phyloP scores from a whole-genome alignment of 2,329 filamentous ascomycete species.

The Trichoderma sp. region DNA sequence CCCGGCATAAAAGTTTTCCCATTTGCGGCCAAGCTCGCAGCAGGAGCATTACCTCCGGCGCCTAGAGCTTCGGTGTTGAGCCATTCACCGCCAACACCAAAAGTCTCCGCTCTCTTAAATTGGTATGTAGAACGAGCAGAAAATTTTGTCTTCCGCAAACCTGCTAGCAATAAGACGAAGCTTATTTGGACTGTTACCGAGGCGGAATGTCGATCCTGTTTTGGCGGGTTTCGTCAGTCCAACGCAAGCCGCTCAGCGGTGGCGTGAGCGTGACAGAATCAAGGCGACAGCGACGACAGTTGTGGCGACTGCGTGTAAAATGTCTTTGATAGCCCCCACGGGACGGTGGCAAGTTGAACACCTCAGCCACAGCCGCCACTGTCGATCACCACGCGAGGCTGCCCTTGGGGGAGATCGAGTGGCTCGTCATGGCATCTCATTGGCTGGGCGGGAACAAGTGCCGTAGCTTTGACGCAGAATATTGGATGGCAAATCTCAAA shows the following conservation, averaged over 20 bases:
- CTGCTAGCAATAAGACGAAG: background rate
- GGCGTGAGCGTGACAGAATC: background rate
- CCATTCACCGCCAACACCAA: background rate
- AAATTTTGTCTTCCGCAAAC: background rate
- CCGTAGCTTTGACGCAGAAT: background rate
- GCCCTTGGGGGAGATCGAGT: background rate
- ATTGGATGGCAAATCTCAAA: background rate
- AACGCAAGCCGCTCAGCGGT: background rate
- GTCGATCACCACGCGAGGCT: background rate
- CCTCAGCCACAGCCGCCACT: slow-evolving; percentile 7
- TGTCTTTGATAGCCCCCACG: background rate
- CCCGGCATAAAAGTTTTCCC: slow-evolving; percentile 15
- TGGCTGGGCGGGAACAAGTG: background rate
- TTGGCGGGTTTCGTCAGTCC: background rate
- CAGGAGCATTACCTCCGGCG: slow-evolving; percentile 18
- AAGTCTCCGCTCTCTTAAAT: background rate
- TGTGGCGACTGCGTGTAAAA: background rate
- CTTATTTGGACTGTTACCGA: background rate
- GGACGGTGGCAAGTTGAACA: background rate
- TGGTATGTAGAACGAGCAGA: background rate
- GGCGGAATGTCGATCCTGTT: background rate
- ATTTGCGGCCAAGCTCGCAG: background rate
- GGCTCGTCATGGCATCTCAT: background rate
- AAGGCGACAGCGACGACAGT: background rate
- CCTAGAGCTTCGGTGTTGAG: background rate